Conservation (phyloP, 2,329 filamentous ascomycete species). For the Cercospora brassicicola region DNA sequence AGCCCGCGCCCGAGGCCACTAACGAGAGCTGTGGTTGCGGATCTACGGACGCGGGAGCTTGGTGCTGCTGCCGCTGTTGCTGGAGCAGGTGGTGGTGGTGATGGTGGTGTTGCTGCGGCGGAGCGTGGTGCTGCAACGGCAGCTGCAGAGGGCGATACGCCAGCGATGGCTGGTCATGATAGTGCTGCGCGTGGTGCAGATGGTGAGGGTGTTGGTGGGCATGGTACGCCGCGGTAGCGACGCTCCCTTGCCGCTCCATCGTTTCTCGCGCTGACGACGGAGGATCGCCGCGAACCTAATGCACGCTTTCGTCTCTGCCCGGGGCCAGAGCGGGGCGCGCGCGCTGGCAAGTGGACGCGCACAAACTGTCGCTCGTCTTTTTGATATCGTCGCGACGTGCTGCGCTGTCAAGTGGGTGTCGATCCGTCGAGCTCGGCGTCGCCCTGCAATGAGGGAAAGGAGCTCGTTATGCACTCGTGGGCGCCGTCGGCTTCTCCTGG, state of each 20-base stretch:
- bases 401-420: slow-evolving; percentile 22
- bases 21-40: slow-evolving; percentile 29
- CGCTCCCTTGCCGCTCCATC: slow-evolving; percentile 33
- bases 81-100: slow-evolving; percentile 23
- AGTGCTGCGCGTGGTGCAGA: slow-evolving; percentile 25
- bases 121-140: slow-evolving; percentile 40
- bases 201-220: slow-evolving; percentile 19
- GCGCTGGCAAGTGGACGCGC: slow-evolving; percentile 17
- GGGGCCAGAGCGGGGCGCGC: slow-evolving; percentile 32
- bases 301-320: slow-evolving; percentile 27
- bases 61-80: slow-evolving; percentile 20
- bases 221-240: slow-evolving; percentile 30
- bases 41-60: slow-evolving; percentile 12
- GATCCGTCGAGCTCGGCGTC: slow-evolving; percentile 9
- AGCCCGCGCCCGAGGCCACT: slow-evolving; percentile 28
- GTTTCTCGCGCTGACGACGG: slow-evolving; percentile 15
- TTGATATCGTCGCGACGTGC: slow-evolving; percentile 2
- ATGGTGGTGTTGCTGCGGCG: slow-evolving; percentile 23
- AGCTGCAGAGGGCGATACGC: slow-evolving; percentile 42
- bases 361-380: not conserved
- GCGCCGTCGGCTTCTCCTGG: slow-evolving; percentile 3
- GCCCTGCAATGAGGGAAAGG: slow-evolving; percentile 11
- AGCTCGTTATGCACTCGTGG: slow-evolving; percentile 16
- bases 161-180: slow-evolving; percentile 39
- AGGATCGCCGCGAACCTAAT: slow-evolving; percentile 14